Base-by-base conservation (phyloP, 2,329 filamentous ascomycete species). In the Coniochaeta hoffmannii region DNA sequence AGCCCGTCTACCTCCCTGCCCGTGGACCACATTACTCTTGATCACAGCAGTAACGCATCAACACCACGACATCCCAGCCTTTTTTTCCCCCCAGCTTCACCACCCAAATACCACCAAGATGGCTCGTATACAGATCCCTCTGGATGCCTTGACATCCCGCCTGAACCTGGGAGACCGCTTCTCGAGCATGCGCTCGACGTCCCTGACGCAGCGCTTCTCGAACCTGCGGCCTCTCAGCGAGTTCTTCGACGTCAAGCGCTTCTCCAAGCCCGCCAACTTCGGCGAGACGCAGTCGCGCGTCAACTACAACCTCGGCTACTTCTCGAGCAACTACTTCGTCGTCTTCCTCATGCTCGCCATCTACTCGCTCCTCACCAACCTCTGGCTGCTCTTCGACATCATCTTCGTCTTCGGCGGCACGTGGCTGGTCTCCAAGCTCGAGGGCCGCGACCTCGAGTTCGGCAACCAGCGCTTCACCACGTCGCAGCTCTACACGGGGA, bases 311-410 rank as follows among this genome's bases (percentile, higher is more conserved):
- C 77, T 99, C 62, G 85, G 88, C 71, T 88, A 97, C 78, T 99
- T 96, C 80, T 95, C 91, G 60, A 97, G 90, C 87, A 99, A 99
- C 79, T 99, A 99, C 82, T 88, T 89, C 63, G 87, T 89, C 61
- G 83, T 97, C 65, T 96, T 97, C 70, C 79, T 89, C 65, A 95
- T 99, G 87, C 87, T 99, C 68, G 90, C 88, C 78, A 87, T 99
- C 75, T 99, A 99, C 80, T 89, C 89, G 67, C 76, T 99, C 66
- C 81, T 99, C 67, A 94, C 90, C 65, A 97, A 97, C 76, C 79
- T 84, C 67, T 74, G 86, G 49, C 81, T 99, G 53, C 84, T 97
- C 59, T 97, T 97, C 70, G 91, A 95, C 74, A 96, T 99, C 69
- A 73, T 95, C 67, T 81, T 99, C 53, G 87, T 96, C 57, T 80